These are phyloP conservation scores for Ganoderma lucidum DNA, from an alignment of 1,284 basidiomycete species.

Conservation along the genomic window DNA sequence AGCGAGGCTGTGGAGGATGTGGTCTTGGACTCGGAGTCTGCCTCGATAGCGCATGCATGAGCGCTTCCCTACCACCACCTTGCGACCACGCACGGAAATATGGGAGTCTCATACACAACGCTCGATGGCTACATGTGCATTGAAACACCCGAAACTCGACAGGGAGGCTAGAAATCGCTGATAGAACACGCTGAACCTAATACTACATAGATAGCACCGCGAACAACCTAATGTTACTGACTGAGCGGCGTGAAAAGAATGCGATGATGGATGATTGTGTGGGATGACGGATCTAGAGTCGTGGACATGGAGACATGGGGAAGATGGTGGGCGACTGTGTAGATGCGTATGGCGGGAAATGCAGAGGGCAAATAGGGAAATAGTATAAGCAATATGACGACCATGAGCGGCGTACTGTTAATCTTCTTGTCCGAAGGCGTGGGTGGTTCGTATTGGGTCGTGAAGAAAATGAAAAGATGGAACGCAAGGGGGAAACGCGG, in stretches of 20 bases:
- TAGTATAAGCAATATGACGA: constrained; percentile 30
- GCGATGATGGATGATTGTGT: constrained; percentile 12
- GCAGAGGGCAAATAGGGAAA: constrained; percentile 29
- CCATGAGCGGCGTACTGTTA: constrained; percentile 10
- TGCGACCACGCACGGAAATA: neutral
- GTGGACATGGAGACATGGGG: neutral
- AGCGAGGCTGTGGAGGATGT: constrained; percentile 11
- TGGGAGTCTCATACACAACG: neutral
- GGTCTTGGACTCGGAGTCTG: neutral
- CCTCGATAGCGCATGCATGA: constrained; percentile 4
- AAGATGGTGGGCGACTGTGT: neutral
- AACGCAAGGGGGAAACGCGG: neutral
- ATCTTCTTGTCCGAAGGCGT: constrained; percentile 11
- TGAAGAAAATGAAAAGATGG: constrained; percentile 20
- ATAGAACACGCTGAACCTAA: constrained; percentile 18
- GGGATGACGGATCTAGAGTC: neutral
- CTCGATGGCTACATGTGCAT: neutral
- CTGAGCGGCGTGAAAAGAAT: constrained; percentile 17
- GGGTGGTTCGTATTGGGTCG: constrained; percentile 28
- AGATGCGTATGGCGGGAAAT: constrained; percentile 13
- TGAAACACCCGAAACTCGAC: neutral
- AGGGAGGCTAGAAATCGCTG: neutral
- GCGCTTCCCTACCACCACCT: constrained; percentile 5
- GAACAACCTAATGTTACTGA: constrained; percentile 31
- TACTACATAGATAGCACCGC: constrained; percentile 33